phyloP scores from a whole-genome alignment of 75 land plant species.

The Sequoiadendron giganteum region DNA sequence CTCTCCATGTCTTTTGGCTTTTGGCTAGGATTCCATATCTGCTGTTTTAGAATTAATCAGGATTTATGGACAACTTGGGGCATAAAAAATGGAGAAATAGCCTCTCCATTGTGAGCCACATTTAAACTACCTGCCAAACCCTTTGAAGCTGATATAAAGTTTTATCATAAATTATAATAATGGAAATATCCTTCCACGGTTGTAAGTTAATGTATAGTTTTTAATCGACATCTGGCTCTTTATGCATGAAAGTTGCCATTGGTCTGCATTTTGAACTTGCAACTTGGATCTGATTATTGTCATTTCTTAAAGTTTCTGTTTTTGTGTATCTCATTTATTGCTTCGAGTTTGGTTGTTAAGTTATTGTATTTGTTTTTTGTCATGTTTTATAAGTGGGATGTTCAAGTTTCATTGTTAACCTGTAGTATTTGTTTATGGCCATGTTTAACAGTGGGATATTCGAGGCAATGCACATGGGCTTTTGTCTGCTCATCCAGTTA shows the following conservation, averaged over 20 bases:
- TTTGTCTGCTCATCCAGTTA: constrained; percentile 69
- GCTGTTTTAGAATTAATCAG: neutral
- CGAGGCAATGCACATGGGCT: constrained; percentile 71
- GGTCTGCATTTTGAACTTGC: neutral
- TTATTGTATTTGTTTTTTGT: constrained; percentile 7
- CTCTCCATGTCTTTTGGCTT: too few species aligned
- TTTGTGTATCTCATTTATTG: neutral
- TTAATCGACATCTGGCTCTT: neutral
- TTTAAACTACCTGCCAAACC: neutral
- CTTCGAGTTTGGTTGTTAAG: neutral
- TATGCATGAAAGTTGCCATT: neutral
- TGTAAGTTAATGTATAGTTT: neutral
- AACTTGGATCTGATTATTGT: neutral
- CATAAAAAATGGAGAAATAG: neutral
- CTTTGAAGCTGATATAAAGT: neutral
- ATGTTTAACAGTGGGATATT: constrained; percentile 63
- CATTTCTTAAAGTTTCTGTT: neutral
- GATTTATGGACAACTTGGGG: neutral
- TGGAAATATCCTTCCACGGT: neutral
- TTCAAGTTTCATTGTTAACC: constrained; percentile 26
- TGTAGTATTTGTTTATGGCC: neutral
- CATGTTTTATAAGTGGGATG: constrained; percentile 56
- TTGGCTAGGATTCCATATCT: neutral
- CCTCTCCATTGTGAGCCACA: neutral
- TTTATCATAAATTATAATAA: neutral